Percentiles rank a stretch among this genome's conserved stretches.
Evolutionary conservation across 2,329 filamentous ascomycete species (phyloP).

Genomic region (Sporothrix variecibatus): DNA sequence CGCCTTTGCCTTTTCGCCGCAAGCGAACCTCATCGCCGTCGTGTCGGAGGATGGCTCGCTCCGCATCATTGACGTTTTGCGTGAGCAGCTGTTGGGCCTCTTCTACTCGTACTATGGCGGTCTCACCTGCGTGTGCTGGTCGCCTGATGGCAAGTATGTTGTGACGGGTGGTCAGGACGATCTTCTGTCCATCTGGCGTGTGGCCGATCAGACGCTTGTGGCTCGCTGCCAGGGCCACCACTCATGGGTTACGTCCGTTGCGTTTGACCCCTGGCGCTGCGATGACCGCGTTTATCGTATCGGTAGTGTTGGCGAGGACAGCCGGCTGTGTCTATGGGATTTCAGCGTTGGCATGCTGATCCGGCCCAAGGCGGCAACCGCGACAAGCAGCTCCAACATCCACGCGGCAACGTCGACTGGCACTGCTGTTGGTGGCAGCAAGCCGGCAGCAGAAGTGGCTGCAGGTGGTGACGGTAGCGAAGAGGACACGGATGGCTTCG

Average conservation of each 20-base stretch:
- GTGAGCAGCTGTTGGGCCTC: constrained; percentile 86
- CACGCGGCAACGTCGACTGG: constrained; percentile 1
- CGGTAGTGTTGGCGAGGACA: constrained; percentile 93
- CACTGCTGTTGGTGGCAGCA: constrained; percentile 29
- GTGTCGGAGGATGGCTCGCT: constrained; percentile 90
- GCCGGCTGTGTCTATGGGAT: constrained; percentile 89
- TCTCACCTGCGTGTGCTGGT: constrained; percentile 93
- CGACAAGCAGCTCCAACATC: constrained; percentile 40
- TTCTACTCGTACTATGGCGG: constrained; percentile 94
- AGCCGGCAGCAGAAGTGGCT: constrained; percentile 41
- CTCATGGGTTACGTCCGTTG: constrained; percentile 90
- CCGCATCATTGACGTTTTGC: constrained; percentile 86
- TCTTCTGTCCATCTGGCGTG: constrained; percentile 91
- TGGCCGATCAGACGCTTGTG: constrained; percentile 79
- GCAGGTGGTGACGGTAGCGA: constrained; percentile 48
- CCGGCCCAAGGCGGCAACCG: constrained; percentile 73
- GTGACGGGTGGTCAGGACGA: constrained; percentile 96
- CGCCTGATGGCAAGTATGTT: constrained; percentile 93
- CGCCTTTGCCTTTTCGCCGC: constrained; percentile 88
- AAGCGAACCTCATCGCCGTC: constrained; percentile 77
- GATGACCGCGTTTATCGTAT: constrained; percentile 95
- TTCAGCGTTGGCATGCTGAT: constrained; percentile 97
- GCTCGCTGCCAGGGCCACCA: constrained; percentile 93
- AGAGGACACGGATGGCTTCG: constrained; percentile 58
- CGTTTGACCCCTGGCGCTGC: constrained; percentile 96